phyloP scores from a whole-genome alignment of 352 stramenopile species.

The Phytophthora sp. region DNA sequence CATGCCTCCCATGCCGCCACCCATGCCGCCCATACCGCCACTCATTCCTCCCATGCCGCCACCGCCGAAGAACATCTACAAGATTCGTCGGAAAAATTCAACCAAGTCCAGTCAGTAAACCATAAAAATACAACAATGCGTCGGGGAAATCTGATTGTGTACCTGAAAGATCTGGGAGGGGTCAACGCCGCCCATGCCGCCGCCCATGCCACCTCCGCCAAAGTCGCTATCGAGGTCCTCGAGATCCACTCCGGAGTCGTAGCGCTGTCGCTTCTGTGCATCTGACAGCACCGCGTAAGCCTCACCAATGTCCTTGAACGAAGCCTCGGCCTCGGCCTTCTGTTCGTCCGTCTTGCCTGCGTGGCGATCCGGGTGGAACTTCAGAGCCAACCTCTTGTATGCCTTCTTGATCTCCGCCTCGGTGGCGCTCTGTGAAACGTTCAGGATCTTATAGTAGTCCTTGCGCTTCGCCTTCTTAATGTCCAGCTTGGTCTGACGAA shows the following conservation, averaged over 20 bases:
- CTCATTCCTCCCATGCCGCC: constrained; percentile 62
- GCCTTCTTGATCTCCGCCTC: constrained; percentile 98
- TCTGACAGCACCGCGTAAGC: constrained; percentile 97
- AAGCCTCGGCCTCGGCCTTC: constrained; percentile 90
- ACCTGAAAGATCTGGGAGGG: constrained; percentile 89
- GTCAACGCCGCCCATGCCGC: constrained; percentile 82
- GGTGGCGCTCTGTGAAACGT: constrained; percentile 77
- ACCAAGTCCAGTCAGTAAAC: constrained; percentile 10
- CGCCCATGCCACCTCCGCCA: constrained; percentile 73
- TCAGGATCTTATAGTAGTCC: constrained; percentile 96
- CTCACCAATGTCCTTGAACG: constrained; percentile 97
- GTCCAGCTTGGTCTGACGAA: constrained; percentile 90
- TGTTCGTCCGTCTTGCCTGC: constrained; percentile 90
- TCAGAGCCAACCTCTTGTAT: constrained; percentile 94
- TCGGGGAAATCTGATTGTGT: background rate
- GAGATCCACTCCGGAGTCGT: constrained; percentile 95
- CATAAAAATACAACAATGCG: background rate
- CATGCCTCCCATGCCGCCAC: constrained; percentile 43
- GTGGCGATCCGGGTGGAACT: constrained; percentile 97
- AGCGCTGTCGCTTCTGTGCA: constrained; percentile 92
- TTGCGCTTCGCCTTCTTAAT: constrained; percentile 96
- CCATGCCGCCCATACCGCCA: constrained; percentile 58
- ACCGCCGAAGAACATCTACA: constrained; percentile 85
- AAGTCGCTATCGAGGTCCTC: constrained; percentile 94
- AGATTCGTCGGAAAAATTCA: constrained; percentile 3